A percentile compares a stretch with the other conserved stretches of the same genome.
Evolutionary conservation across 208 protist species (phyloP).

Genomic region (Tritrichomonas musculus): DNA sequence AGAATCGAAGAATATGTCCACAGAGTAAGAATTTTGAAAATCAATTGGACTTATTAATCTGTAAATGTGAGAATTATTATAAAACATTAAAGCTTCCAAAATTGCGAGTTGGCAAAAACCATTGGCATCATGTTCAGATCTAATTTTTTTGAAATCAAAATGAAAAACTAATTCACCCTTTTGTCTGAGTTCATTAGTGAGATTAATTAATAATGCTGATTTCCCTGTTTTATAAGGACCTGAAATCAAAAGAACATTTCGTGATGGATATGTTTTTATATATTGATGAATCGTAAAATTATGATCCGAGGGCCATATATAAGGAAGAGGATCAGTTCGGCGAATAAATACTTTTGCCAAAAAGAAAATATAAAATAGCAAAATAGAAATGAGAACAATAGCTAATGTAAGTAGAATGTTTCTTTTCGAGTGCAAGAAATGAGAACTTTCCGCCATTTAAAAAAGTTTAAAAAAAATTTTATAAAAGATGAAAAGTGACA

Average conservation of each 20-base stretch:
- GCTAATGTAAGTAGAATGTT: too few species aligned
- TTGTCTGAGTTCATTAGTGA: background rate
- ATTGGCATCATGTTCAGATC: background rate
- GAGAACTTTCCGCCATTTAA: too few species aligned
- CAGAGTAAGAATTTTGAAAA: background rate
- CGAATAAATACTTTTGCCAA: background rate
- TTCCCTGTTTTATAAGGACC: background rate
- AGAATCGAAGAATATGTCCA: background rate
- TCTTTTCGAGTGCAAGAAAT: too few species aligned
- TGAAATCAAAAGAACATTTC: background rate
- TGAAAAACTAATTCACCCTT: background rate
- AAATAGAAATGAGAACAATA: too few species aligned
- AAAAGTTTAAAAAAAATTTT: too few species aligned
- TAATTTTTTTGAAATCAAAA: background rate
- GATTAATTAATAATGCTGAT: background rate
- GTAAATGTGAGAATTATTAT: background rate
- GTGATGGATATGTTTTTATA: background rate
- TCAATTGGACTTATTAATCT: background rate
- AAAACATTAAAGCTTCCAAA: background rate
- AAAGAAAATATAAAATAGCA: background rate
- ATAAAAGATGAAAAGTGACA: too few species aligned
- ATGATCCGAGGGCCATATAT: background rate
- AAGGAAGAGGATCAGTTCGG: background rate
- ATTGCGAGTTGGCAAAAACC: background rate
- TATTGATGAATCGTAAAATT: background rate